Base-by-base conservation (phyloP, 2,329 filamentous ascomycete genomes). In the Didymella sp. region DNA sequence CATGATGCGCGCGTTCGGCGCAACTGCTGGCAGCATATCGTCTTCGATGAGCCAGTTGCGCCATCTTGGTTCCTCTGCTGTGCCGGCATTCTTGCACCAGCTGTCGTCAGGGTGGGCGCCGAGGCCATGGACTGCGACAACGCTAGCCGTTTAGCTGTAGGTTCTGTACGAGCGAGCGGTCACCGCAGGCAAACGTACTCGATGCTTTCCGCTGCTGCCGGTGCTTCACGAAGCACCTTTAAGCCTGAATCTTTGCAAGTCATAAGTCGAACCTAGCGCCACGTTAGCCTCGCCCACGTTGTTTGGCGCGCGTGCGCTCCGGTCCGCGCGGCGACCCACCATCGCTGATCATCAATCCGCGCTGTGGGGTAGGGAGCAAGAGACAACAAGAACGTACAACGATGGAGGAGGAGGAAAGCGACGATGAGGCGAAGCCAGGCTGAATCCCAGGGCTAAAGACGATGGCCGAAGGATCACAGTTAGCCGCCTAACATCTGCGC, bases 211-310 rank as follows among this genome's bases (percentile, higher is more conserved):
- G 30, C 31, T 17, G 15, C 31, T 35, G 31, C 31, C 15, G 31
- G 31, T 17, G 31, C 31, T n/a, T 35, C 31, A 7, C 31, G 31
- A 17, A 35, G 31, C 31, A 35, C 31, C 15, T 17, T 35, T 13
- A 35, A n/a, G 15, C 31, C 31, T 6, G 17, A 6, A n/a, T 35
- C 31, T n/a, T 35, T 17, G 31, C 15, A 11, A 12, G 66, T 68
- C 25, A 66, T 49, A 19, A 25, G 48, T 44, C 59, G 58, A 41
- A 59, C 60, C 59, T 65, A 51, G 56, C 30, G 28, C 46, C 27
- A 52, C 44, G 50, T 62, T 42, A 63, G 43, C 43, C 27, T 45
- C 12, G 27, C 31, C 15, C 15, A 17, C n/a, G n/a, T 35, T 35
- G 31, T 35, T 35, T 35, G 31, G 31, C 31, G 31, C 31, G 15